phyloP scores from a whole-genome alignment of 441 rosid genomes.

The Mallotus repandus region DNA sequence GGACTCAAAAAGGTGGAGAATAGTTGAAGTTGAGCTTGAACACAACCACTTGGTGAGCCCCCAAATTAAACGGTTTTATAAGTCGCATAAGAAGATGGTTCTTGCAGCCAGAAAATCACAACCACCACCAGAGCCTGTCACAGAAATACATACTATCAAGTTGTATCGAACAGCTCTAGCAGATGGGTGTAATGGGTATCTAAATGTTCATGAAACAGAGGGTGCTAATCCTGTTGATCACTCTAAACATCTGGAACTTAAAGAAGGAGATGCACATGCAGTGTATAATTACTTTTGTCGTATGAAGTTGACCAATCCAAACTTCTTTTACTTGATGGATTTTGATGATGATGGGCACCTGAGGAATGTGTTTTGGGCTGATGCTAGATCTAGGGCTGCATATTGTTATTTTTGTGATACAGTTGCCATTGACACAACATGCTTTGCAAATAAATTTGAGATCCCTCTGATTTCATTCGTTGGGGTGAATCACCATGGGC shows the following conservation, averaged over 20 bases:
- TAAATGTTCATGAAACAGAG: constrained; percentile 34
- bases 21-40: constrained; percentile 49
- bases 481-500: constrained; percentile 58
- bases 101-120: constrained; percentile 41
- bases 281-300: constrained; percentile 51
- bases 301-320: constrained; percentile 52
- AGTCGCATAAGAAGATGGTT: constrained; percentile 50
- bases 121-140: constrained; percentile 37
- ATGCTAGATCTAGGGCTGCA: constrained; percentile 42
- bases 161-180: constrained; percentile 38
- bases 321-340: constrained; percentile 56
- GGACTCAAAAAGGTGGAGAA: constrained; percentile 54
- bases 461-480: constrained; percentile 43
- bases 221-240: constrained; percentile 29
- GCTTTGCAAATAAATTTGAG: constrained; percentile 44
- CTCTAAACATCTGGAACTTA: constrained; percentile 45
- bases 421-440: constrained; percentile 40
- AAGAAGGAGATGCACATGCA: constrained; percentile 51
- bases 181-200: constrained; percentile 29
- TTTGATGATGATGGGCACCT: constrained; percentile 38
- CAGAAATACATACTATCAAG: constrained; percentile 46
- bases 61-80: constrained; percentile 42
- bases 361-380: constrained; percentile 53
- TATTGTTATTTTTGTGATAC: constrained; percentile 40
- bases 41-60: constrained; percentile 54